Evolutionary conservation across 352 stramenopile genomes (phyloP), one percentile per base, ranked within the genome.

Genomic region (Thraustochytrium sp.): DNA sequence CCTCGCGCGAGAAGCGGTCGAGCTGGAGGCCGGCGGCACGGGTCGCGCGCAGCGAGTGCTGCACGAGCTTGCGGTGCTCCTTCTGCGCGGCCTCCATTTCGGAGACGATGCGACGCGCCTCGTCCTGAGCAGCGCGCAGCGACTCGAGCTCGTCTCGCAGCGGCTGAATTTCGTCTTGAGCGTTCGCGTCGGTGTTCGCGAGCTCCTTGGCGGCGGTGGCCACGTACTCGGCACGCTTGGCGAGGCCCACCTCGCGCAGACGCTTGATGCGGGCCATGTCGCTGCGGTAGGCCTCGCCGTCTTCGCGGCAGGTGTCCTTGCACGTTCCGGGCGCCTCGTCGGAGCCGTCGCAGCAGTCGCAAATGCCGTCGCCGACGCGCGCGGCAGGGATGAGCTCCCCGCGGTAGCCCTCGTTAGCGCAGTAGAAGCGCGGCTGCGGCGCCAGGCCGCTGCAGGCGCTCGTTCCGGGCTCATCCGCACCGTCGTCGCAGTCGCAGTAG

Each of bases 331-430:
- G 18, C 23, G 44, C 9, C 75, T 84, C 75, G 85, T 98, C 96
- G 73, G 90, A 93, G 31, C 95, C 96, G 88, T 98, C 95, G 86
- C 96, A 99, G 86, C 96, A 99, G 90, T 99, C 96, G 85, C 96
- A 99, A 55, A 98, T 90, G n/a, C 92, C 92, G 86, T 99, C 96
- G 13, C 89, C 56, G 0, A 98, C 85, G 54, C 93, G 90, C 0
- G 88, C 91, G 3, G 89, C 42, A 0, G 92, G 85, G 5, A 93
- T 49, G 54, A 65, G 34, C 51, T 90, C 87, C 4, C 82, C 84
- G 2, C 87, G n/a, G 49, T 44, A 84, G 65, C 88, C 92, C 26
- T 87, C 86, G 72, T 78, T 84, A 5, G 75, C 55, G 40, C 75
- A 84, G 18, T 37, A 78, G 61, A 84, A 84, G 23, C 37, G 21